Percentiles rank a stretch among this genome's conserved stretches.
Conservation (phyloP, 306 rosid species). For the Benincasa hispida region DNA sequence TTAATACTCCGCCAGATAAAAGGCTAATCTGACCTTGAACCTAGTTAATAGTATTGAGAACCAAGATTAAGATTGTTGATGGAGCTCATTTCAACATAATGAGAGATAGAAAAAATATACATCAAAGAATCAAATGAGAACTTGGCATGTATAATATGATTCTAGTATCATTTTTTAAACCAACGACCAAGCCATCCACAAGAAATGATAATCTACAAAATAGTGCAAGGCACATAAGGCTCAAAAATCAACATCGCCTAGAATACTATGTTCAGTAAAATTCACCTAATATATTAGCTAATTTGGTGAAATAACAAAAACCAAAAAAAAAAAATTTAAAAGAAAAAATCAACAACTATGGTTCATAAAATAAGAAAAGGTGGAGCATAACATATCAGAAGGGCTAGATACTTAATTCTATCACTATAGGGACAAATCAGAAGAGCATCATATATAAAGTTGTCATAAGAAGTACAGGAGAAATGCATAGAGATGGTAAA, state of each 20-base stretch:
- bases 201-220: neutral
- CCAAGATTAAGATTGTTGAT: neutral
- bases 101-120: neutral
- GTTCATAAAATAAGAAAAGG: neutral
- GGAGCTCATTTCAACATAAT: neutral
- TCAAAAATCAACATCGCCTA: neutral
- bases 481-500: neutral
- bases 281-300: neutral
- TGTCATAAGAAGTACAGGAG: neutral
- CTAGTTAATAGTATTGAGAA: conserved; percentile 25
- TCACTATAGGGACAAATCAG: neutral
- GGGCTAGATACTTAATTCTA: neutral
- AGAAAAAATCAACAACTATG: neutral
- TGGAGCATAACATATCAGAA: neutral
- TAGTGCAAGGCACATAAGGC: neutral
- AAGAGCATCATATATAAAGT: neutral
- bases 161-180: neutral
- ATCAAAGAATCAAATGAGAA: neutral
- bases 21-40: conserved; percentile 98
- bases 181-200: neutral
- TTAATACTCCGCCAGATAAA: conserved; percentile 64
- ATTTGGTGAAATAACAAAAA: neutral
- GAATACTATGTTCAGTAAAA: neutral
- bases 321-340: too few species aligned
- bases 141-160: neutral